Evolutionary conservation across 306 rosid genomes (phyloP).

Genomic region (Inga leiocalycina): DNA sequence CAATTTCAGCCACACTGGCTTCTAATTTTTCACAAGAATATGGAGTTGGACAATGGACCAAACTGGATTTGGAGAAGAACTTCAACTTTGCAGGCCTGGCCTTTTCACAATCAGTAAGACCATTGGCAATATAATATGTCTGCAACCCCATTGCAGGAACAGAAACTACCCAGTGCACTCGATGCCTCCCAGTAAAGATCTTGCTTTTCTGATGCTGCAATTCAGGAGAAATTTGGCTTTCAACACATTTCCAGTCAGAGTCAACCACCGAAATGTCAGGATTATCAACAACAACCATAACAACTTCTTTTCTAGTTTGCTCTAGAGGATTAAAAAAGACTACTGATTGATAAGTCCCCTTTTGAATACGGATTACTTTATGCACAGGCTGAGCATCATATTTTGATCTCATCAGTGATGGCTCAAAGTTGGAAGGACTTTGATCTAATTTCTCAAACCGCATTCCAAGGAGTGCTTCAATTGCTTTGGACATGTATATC

Average conservation of each 20-base stretch:
- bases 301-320: slow-evolving; percentile 93
- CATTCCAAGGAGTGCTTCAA: slow-evolving; percentile 83
- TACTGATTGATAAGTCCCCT: slow-evolving; percentile 68
- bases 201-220: slow-evolving; percentile 70
- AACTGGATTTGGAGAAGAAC: slow-evolving; percentile 56
- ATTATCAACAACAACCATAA: slow-evolving; percentile 73
- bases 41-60: slow-evolving; percentile 67
- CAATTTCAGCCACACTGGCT: slow-evolving; percentile 61
- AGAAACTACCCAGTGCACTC: slow-evolving; percentile 76
- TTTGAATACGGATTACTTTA: slow-evolving; percentile 62
- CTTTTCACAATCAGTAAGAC: slow-evolving; percentile 71
- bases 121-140: slow-evolving; percentile 70
- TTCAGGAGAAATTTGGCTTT: slow-evolving; percentile 89
- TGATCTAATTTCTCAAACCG: slow-evolving; percentile 78
- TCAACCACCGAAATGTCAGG: slow-evolving; percentile 80
- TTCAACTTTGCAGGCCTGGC: slow-evolving; percentile 74
- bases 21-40: slow-evolving; percentile 68
- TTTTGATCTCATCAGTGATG: slow-evolving; percentile 79
- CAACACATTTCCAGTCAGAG: slow-evolving; percentile 75
- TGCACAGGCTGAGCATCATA: slow-evolving; percentile 89
- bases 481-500: slow-evolving; percentile 86
- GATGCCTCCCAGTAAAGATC: slow-evolving; percentile 83
- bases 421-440: slow-evolving; percentile 77
- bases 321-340: slow-evolving; percentile 74
- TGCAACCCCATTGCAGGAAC: slow-evolving; percentile 91